Base-by-base conservation (phyloP, 176 grass and related monocot species). In the Eragrostis nindensis region DNA sequence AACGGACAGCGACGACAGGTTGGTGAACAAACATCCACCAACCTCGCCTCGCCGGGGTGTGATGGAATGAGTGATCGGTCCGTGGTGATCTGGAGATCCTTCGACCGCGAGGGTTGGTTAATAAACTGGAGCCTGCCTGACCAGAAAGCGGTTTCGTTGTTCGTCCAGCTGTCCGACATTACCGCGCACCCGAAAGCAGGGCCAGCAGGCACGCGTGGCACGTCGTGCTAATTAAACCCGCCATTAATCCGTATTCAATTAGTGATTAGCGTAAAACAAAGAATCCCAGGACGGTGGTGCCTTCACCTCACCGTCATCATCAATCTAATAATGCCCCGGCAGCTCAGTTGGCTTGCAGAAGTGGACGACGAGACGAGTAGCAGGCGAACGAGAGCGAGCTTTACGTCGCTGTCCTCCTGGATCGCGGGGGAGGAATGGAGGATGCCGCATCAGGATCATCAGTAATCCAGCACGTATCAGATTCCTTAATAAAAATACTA, bases 101-200 rank as follows among this genome's bases (percentile, higher is more conserved):
- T 71, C 32, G 40, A 47, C 56, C 59, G 19, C 30, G 48, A 43
- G 0, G 42, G 4, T 42, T 63, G 38, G 71, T 49, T 24, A n/a
- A n/a, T n/a, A 57, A 70, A 44, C 9, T 44, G 42, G 9, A 3
- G 0, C 22, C 39, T 50, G 30, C 11, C 43, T 65, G 49, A 0
- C 53, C 49, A 88, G 47, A 76, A 73, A 71, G 77, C 45, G 46
- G 77, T 53, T 21, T 62, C 27, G 80, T 44, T 21, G 70, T 40
- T 84, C 54, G 70, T 62, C 87, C 80, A 84, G 86, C 86, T 80
- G 82, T 63, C 19, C 70, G 54, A 74, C 69, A 39, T 69, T 73
- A 69, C 75, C 62, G 69, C 77, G 50, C 59, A 84, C 74, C 81
- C 62, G 76, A 88, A 88, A 80, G 87, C n/a, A 61, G 57, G 18